Percentiles rank a stretch among this genome's conserved stretches.
Evolutionary conservation across 2,329 filamentous ascomycete species (phyloP).

Genomic region (Arthrobotrys pseudoclavata): DNA sequence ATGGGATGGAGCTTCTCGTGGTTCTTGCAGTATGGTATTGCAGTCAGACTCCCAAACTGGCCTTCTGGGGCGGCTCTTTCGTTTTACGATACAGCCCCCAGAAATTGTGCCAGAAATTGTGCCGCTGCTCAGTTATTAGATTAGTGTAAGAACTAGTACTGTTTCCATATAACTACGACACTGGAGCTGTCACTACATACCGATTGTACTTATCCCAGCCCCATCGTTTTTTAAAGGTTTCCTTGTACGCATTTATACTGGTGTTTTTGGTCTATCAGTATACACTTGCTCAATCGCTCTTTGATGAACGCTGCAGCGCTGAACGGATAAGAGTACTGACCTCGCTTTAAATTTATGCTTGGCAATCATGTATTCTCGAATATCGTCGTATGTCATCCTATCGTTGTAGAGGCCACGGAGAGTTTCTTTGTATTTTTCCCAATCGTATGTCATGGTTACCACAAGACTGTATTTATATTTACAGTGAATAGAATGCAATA

Average conservation of each 20-base stretch:
- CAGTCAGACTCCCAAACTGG: not conserved
- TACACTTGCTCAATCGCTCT: too few relatives aligned
- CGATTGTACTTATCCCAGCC: not conserved
- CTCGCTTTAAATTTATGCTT: not conserved
- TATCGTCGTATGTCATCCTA: not conserved
- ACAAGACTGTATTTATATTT: too few relatives aligned
- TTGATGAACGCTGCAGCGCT: too few relatives aligned
- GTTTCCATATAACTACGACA: not conserved
- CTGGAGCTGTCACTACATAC: not conserved
- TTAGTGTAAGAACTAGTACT: not conserved
- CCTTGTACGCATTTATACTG: not conserved
- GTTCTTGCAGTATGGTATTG: not conserved
- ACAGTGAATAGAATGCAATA: too few relatives aligned
- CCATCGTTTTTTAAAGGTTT: not conserved
- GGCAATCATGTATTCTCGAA: not conserved
- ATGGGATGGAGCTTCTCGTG: not conserved
- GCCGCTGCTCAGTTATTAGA: not conserved
- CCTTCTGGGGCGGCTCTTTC: not conserved
- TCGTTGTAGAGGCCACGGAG: not conserved
- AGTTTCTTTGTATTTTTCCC: not conserved
- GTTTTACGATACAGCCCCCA: not conserved
- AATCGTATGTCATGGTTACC: slow-evolving; percentile 1
- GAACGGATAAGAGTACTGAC: not conserved
- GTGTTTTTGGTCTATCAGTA: not conserved
- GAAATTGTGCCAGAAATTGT: not conserved